Base-by-base conservation (phyloP, 305 asterid genomes). In the Euphrasia arctica region DNA sequence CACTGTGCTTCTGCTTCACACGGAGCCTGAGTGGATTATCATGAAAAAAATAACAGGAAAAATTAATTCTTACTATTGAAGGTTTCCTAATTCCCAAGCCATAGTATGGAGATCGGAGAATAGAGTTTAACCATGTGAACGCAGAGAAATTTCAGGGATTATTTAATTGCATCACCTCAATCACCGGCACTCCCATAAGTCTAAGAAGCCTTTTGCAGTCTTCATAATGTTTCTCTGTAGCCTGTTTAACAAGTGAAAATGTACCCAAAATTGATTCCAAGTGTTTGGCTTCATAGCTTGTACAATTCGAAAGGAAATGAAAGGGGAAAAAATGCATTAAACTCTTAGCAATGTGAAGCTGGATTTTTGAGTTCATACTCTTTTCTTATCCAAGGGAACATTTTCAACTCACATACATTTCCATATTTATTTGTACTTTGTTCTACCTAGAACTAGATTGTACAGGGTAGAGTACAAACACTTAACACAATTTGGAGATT, bases 1-100 rank as follows among this genome's bases (percentile, higher is more conserved):
- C 98, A 93, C 77, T 90, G 86, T 66, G 98, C 90, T 78, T 90
- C 98, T 69, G 98, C 97, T 88, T 93, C 98, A 67, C 86, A 77
- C 72, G 97, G 95, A 75, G 98, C 98, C 97, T 92, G 64, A 22
- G 43, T 15, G 62, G 55, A 50, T 65, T n/a, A 63, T 25, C 54
- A 60, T 62, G 58, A 59, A 34, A 71, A 71, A 18, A 18, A 18
- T 18, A 18, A 18, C 22, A 18, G 22, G 22, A 18, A 18, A 18
- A 18, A 18, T 18, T 18, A 18, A 18, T 18, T 18, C 22, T 18
- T 18, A 50, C 18, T 28, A 47, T 14, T n/a, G 22, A 32, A 62
- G 70, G 5, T 15, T 43, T 49, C 27, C 43, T 18, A 18, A 18
- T 18, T 55, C 43, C 63, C 50, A 29, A 57, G 31, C 27, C 54